phyloP scores from a whole-genome alignment of 2,329 filamentous ascomycete species.

The Hymenoscyphus fraxineus region DNA sequence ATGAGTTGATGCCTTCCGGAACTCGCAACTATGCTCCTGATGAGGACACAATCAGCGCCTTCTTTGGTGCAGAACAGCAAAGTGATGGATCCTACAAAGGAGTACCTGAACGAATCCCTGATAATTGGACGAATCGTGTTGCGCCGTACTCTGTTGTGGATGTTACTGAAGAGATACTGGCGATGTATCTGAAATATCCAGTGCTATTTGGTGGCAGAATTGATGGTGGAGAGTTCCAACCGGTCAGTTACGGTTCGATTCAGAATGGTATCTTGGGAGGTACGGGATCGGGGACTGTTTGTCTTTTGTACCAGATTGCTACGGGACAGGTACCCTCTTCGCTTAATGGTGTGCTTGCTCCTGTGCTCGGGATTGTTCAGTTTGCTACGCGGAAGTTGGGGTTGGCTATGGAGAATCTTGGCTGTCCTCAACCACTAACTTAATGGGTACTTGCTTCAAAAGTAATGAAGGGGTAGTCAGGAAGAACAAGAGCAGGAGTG shows the following conservation, averaged over 20 bases:
- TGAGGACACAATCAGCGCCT: conserved; percentile 23
- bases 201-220: conserved; percentile 43
- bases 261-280: conserved; percentile 37
- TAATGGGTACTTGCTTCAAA: not conserved
- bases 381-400: conserved; percentile 3
- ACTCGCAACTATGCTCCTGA: conserved; percentile 27
- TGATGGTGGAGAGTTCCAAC: conserved; percentile 38
- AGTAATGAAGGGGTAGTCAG: no score
- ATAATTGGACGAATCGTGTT: conserved; percentile 25
- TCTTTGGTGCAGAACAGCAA: conserved; percentile 41
- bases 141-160: conserved; percentile 34
- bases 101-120: conserved; percentile 22
- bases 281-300: conserved; percentile 33
- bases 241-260: conserved; percentile 38
- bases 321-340: conserved; percentile 38
- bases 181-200: conserved; percentile 40
- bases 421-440: conserved; percentile 9
- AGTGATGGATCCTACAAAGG: conserved; percentile 37
- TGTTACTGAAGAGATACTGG: conserved; percentile 39
- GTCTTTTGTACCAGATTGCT: conserved; percentile 43
- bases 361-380: conserved; percentile 35
- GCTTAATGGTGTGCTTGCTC: conserved; percentile 37
- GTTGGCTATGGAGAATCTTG: conserved; percentile 1
- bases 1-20: conserved; percentile 26
- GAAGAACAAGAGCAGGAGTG: no score